Percentiles rank a stretch among this genome's conserved stretches.
phyloP scores from a whole-genome alignment of 2,329 filamentous ascomycete genomes.

The Penicillium sp. region DNA sequence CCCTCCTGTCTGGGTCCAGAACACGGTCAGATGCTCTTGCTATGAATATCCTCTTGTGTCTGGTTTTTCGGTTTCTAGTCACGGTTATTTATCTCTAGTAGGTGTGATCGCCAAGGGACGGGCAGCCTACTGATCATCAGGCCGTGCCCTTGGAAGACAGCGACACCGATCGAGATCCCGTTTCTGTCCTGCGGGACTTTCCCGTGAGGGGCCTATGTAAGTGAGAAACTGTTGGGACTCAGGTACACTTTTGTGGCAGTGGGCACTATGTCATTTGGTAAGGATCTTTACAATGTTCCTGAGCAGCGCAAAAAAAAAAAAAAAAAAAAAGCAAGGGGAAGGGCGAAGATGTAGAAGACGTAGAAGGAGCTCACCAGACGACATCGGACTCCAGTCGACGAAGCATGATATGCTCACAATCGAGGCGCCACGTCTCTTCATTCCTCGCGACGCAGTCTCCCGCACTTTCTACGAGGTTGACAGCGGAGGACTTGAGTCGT shows the following conservation, averaged over 20 bases:
- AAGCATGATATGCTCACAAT: neutral
- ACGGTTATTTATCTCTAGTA: neutral
- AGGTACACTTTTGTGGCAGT: neutral
- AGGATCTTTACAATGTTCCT: neutral
- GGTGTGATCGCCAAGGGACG: neutral
- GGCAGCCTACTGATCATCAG: neutral
- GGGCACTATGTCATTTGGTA: too few species aligned
- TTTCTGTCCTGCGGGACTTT: neutral
- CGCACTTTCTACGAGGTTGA: neutral
- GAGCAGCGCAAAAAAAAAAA: too few species aligned
- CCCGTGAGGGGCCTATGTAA: too few species aligned
- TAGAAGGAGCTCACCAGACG: neutral
- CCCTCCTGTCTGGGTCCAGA: neutral
- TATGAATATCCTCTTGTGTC: neutral
- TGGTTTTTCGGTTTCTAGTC: neutral
- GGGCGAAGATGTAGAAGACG: too few species aligned
- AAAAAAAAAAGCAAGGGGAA: too few species aligned
- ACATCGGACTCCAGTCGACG: neutral
- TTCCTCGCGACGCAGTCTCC: neutral
- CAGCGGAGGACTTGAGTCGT: neutral
- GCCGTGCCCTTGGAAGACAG: neutral
- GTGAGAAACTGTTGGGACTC: neutral
- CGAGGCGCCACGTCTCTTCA: neutral
- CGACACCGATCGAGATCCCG: neutral
- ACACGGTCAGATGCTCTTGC: neutral